These are phyloP conservation scores for Tolypocladium tropicale DNA, from an alignment of 2,329 filamentous ascomycete species.

Conservation along the genomic window DNA sequence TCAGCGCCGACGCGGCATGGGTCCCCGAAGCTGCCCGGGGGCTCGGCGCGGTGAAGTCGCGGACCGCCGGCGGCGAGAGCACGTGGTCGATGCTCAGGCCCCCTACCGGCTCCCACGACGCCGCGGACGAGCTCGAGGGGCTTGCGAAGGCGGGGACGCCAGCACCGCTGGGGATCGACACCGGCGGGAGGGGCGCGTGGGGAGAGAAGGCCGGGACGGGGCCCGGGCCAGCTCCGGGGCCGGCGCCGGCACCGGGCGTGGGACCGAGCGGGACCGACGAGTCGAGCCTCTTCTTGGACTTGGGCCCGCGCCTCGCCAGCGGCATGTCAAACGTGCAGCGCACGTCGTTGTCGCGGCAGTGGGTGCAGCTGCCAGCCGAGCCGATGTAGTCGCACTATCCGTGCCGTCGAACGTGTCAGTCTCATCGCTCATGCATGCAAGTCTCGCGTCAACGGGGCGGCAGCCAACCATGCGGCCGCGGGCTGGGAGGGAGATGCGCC, in stretches of 20 bases:
- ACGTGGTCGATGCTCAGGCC: slow-evolving; percentile 9
- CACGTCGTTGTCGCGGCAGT: slow-evolving; percentile 20
- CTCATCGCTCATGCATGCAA: too few species aligned
- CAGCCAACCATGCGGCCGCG: slow-evolving; percentile 1
- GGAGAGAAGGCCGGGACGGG: background rate
- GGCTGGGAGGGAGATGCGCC: background rate
- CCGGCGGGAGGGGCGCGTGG: background rate
- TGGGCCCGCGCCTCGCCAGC: slow-evolving; percentile 26
- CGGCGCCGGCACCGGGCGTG: background rate
- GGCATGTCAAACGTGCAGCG: slow-evolving; percentile 28
- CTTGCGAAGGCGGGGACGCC: slow-evolving; percentile 6
- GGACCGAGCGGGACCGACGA: slow-evolving; percentile 6
- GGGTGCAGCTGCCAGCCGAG: slow-evolving; percentile 15
- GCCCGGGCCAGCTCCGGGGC: background rate
- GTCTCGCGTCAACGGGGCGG: too few species aligned
- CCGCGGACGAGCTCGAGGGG: slow-evolving; percentile 8
- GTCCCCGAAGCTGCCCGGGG: background rate
- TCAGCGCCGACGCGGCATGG: slow-evolving; percentile 10
- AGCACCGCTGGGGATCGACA: background rate
- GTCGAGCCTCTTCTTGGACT: slow-evolving; percentile 15
- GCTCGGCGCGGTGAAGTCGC: slow-evolving; percentile 7
- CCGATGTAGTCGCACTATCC: slow-evolving; percentile 17
- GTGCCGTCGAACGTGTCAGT: too few species aligned
- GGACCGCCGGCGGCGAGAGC: slow-evolving; percentile 12
- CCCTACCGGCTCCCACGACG: slow-evolving; percentile 11